Conservation (phyloP, 331 rosid species). For the Malus hybrid region DNA sequence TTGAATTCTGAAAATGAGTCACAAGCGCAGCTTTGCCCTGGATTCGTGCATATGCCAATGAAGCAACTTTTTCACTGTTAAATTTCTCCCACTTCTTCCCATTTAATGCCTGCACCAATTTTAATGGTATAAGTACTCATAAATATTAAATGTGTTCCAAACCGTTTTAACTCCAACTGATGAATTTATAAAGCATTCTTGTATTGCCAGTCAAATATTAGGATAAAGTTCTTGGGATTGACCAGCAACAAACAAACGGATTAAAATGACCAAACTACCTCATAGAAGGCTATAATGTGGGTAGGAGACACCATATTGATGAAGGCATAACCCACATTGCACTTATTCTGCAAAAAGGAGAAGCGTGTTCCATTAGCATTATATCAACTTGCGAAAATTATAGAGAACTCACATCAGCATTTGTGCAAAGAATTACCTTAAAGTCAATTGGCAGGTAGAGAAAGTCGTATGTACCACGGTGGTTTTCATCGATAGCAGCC, state of each 20-base stretch:
- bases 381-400: constrained; percentile 2
- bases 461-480: constrained; percentile 74
- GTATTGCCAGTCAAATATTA: neutral
- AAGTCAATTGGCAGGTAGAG: constrained; percentile 89
- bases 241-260: neutral
- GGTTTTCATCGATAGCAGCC: constrained; percentile 90
- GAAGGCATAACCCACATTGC: constrained; percentile 96
- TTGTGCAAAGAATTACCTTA: constrained; percentile 36
- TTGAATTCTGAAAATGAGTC: constrained; percentile 87
- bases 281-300: constrained; percentile 64
- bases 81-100: constrained; percentile 97
- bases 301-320: constrained; percentile 94
- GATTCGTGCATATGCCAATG: constrained; percentile 84
- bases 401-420: neutral
- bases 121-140: constrained; percentile 4
- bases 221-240: neutral
- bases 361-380: constrained; percentile 8
- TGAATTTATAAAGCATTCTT: neutral
- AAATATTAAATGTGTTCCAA: neutral
- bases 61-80: constrained; percentile 88
- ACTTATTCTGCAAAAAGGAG: constrained; percentile 61
- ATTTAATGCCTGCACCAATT: constrained; percentile 66
- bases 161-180: neutral
- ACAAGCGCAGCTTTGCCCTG: constrained; percentile 94
- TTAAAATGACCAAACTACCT: constrained; percentile 35